These are phyloP conservation scores for Ordospora colligata DNA, from an alignment of 371 early-diverging fungal species.

Conservation along the genomic window DNA sequence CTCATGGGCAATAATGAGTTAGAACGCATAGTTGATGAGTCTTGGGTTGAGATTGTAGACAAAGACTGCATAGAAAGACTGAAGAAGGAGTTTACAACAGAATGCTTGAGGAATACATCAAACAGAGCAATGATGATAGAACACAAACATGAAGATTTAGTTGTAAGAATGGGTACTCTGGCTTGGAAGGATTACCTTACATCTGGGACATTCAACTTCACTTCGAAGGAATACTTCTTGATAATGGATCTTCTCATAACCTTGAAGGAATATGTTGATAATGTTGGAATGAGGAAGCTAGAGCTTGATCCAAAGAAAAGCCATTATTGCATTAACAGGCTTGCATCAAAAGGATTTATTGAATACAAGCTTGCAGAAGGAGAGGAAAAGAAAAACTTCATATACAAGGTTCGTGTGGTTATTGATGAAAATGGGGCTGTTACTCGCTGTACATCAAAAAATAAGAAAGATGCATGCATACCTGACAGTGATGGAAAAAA, in stretches of 20 bases:
- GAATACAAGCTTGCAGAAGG: background rate
- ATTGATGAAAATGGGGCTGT: conserved; percentile 14
- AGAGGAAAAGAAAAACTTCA: background rate
- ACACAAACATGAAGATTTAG: background rate
- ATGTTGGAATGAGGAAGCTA: conserved; percentile 10
- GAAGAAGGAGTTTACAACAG: conserved; percentile 1
- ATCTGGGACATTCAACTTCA: conserved; percentile 24
- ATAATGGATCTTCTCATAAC: conserved; percentile 32
- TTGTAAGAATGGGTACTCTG: conserved; percentile 35
- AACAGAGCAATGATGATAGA: background rate
- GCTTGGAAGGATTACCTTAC: conserved; percentile 40
- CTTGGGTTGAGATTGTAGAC: conserved; percentile 26
- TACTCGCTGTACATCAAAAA: background rate
- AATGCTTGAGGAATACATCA: background rate
- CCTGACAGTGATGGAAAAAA: background rate
- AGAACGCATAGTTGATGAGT: background rate
- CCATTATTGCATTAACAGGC: conserved; percentile 35
- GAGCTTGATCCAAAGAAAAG: conserved; percentile 40
- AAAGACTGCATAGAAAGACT: background rate
- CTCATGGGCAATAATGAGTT: conserved; percentile 10
- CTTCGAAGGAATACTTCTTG: conserved; percentile 23
- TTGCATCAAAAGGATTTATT: conserved; percentile 14
- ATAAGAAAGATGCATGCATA: background rate
- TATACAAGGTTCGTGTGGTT: background rate
- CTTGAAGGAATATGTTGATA: background rate